Percentiles rank a stretch among this genome's conserved stretches.
These are phyloP conservation scores for Syncephalis plumigaleata DNA, from an alignment of 371 early-diverging fungal species.

Conservation along the genomic window DNA sequence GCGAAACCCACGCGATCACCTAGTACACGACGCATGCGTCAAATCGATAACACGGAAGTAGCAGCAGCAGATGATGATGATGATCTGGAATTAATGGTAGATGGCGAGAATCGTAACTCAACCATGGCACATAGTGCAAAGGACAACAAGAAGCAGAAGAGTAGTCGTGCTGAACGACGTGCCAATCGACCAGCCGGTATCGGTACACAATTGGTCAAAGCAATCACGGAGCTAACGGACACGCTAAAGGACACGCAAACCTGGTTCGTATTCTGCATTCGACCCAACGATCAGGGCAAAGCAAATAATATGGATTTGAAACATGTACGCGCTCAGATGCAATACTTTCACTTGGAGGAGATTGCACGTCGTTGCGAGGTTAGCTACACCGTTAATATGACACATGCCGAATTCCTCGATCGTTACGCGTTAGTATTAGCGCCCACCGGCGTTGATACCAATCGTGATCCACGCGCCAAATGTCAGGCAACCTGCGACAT, in stretches of 20 bases:
- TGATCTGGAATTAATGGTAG: too few relatives aligned
- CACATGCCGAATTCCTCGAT: constrained; percentile 36
- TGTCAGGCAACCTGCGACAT: constrained; percentile 20
- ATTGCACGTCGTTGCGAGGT: constrained; percentile 25
- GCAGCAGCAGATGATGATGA: constrained; percentile 1
- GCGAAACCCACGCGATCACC: constrained; percentile 55
- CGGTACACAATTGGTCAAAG: too few relatives aligned
- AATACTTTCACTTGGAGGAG: constrained; percentile 38
- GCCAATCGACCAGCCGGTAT: too few relatives aligned
- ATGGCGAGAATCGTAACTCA: too few relatives aligned
- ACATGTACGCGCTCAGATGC: constrained; percentile 41
- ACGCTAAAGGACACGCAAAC: constrained; percentile 59
- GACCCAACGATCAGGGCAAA: constrained; percentile 47
- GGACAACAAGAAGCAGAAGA: too few relatives aligned
- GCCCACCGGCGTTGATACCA: constrained; percentile 16
- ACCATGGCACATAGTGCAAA: too few relatives aligned
- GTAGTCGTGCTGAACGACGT: too few relatives aligned
- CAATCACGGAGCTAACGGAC: constrained; percentile 4
- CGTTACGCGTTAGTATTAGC: constrained; percentile 26
- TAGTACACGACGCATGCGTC: constrained; percentile 26
- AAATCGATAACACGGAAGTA: background rate
- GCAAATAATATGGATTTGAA: constrained; percentile 29
- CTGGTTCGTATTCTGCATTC: constrained; percentile 72
- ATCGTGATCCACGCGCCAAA: constrained; percentile 15
- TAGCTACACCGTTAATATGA: constrained; percentile 43